phyloP scores from a whole-genome alignment of 768 basidiomycete species.

The Hericium rajendrae region DNA sequence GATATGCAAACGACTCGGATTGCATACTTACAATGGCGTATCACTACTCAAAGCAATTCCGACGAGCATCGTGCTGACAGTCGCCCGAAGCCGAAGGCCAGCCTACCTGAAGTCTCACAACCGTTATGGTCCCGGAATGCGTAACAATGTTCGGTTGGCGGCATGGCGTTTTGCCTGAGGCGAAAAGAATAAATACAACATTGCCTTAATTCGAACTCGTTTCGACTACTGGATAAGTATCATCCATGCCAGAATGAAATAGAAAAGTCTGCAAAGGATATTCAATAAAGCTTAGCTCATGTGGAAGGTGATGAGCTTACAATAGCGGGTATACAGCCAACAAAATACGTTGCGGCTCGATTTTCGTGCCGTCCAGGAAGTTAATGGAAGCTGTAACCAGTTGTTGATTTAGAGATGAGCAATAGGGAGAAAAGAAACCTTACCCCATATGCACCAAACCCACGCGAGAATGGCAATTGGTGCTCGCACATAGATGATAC shows the following conservation, averaged over 20 bases:
- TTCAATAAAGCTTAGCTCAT: constrained; percentile 2
- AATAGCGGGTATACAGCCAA: constrained; percentile 94
- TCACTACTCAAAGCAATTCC: no score
- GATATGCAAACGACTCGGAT: no score
- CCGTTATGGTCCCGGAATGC: neutral
- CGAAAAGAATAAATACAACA: neutral
- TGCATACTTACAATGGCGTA: no score
- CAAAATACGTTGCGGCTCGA: constrained; percentile 81
- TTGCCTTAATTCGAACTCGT: neutral
- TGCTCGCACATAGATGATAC: constrained; percentile 74
- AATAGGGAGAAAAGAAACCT: constrained; percentile 13
- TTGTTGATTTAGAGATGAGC: neutral
- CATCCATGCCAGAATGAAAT: constrained; percentile 95
- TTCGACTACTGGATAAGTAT: constrained; percentile 71
- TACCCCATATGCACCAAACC: constrained; percentile 98
- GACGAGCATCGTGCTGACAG: neutral
- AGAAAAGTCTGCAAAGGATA: constrained; percentile 56
- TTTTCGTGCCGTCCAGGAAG: constrained; percentile 91
- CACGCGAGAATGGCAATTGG: constrained; percentile 82
- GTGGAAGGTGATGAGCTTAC: constrained; percentile 35
- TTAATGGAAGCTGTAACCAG: constrained; percentile 62
- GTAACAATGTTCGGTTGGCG: neutral
- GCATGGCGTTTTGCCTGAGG: no score
- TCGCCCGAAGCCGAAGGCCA: neutral
- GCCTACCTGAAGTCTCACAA: neutral